Evolutionary conservation across 192 early-diverging fungal species (phyloP).

Genomic region (Entophlyctis luteolus): DNA sequence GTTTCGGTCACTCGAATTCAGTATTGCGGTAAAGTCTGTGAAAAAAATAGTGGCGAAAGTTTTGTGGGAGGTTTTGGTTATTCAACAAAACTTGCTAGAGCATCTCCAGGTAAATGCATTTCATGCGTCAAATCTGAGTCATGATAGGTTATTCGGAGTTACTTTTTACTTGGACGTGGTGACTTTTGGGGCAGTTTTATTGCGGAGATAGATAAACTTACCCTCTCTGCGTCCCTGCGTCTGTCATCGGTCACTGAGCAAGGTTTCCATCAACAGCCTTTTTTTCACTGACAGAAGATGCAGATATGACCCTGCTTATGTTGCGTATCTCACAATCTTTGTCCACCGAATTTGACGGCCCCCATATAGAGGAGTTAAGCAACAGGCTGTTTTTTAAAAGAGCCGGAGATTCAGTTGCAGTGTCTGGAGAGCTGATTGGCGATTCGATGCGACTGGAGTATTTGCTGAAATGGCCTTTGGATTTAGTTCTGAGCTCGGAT

Average conservation of each 20-base stretch:
- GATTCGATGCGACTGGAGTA: constrained; percentile 54
- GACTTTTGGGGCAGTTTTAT: constrained; percentile 58
- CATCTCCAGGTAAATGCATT: constrained; percentile 42
- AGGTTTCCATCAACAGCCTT: constrained; percentile 25
- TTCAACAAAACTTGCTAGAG: constrained; percentile 55
- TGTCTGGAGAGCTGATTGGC: constrained; percentile 34
- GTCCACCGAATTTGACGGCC: not conserved
- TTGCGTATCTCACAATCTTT: not conserved
- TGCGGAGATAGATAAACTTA: constrained; percentile 48
- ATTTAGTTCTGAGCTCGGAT: constrained; percentile 57
- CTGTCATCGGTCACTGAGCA: constrained; percentile 27
- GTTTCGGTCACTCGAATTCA: constrained; percentile 37
- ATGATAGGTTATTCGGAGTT: constrained; percentile 51
- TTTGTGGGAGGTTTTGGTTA: constrained; percentile 63
- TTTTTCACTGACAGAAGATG: too few species aligned
- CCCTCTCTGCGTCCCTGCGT: constrained; percentile 13
- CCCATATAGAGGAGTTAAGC: not conserved
- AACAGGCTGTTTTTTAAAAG: not conserved
- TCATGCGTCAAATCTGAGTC: not conserved
- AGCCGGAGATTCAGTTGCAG: not conserved
- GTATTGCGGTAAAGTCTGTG: constrained; percentile 46
- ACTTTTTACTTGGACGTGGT: constrained; percentile 61
- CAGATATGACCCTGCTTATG: too few species aligned
- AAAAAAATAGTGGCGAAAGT: constrained; percentile 54
- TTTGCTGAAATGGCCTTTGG: constrained; percentile 63